A percentile compares a stretch with the other conserved stretches of the same genome.
Evolutionary conservation across 805 yeast species (phyloP).

Genomic region (Saccharomycopsis malanga): DNA sequence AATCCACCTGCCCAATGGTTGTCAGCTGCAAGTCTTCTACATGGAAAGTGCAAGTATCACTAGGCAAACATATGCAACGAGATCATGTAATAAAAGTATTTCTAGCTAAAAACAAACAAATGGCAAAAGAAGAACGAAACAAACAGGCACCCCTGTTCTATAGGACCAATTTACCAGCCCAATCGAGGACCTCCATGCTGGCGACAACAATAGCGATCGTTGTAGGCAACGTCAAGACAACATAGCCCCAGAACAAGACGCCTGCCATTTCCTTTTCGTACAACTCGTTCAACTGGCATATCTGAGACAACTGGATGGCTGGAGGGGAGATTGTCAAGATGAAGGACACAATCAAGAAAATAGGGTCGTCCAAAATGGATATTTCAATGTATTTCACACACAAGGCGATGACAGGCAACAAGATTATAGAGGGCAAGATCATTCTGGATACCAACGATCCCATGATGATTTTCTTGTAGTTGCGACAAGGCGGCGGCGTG

Average conservation of each 20-base stretch:
- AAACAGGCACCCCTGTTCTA: background rate
- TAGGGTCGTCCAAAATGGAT: constrained; percentile 74
- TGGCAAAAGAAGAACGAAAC: background rate
- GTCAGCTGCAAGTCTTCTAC: no score
- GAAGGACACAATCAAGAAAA: constrained; percentile 69
- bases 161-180: constrained; percentile 29
- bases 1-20: no score
- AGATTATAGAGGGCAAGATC: constrained; percentile 64
- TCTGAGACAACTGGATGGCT: constrained; percentile 76
- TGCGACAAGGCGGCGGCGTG: constrained; percentile 51
- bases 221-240: constrained; percentile 64
- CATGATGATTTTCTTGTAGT: constrained; percentile 54
- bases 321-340: constrained; percentile 75
- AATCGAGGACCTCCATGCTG: constrained; percentile 42
- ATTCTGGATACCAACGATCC: constrained; percentile 71
- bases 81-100: no score
- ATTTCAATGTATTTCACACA: constrained; percentile 57
- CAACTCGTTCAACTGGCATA: constrained; percentile 67
- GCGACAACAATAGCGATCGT: constrained; percentile 66
- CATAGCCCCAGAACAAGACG: constrained; percentile 78
- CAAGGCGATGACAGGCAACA: constrained; percentile 59
- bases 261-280: constrained; percentile 81
- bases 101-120: no score
- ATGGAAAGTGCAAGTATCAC: no score
- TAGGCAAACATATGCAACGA: no score